phyloP scores from a whole-genome alignment of 1,284 basidiomycete genomes.

The Fomitopsis schrenkii region DNA sequence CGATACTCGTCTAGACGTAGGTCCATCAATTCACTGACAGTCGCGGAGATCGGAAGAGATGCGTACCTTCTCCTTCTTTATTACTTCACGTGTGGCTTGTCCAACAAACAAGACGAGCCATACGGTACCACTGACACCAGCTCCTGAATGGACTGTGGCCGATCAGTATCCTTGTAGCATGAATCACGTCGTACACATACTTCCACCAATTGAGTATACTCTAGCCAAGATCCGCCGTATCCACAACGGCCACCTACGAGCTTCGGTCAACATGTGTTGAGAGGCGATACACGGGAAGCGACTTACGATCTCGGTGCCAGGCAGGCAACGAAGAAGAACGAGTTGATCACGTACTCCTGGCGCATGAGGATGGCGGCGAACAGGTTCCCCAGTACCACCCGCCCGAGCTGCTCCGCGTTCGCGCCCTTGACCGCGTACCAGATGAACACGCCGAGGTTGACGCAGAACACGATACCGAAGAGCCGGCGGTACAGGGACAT shows the following conservation, averaged over 20 bases:
- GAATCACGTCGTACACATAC: conserved; percentile 16
- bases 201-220: conserved; percentile 53
- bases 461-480: conserved; percentile 51
- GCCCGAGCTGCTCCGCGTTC: conserved; percentile 41
- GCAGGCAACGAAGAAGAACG: conserved; percentile 46
- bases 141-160: conserved; percentile 45
- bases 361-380: conserved; percentile 54
- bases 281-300: not conserved
- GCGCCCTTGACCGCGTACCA: conserved; percentile 32
- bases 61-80: conserved; percentile 35
- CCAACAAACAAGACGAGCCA: conserved; percentile 49
- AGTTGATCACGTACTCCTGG: conserved; percentile 55
- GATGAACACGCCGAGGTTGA: conserved; percentile 50
- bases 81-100: conserved; percentile 46
- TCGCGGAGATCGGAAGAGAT: not conserved
- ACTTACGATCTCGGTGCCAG: conserved; percentile 45
- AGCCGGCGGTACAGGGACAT: conserved; percentile 53
- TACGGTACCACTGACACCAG: conserved; percentile 45
- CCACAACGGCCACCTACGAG: conserved; percentile 45
- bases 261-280: not conserved
- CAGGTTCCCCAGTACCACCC: conserved; percentile 46
- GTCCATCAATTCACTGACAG: not conserved
- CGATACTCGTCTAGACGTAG: conserved; percentile 34
- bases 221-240: conserved; percentile 48
- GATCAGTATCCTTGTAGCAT: not conserved